Conservation (phyloP, 2,329 filamentous ascomycete genomes). For the Fusarium floridanum region DNA sequence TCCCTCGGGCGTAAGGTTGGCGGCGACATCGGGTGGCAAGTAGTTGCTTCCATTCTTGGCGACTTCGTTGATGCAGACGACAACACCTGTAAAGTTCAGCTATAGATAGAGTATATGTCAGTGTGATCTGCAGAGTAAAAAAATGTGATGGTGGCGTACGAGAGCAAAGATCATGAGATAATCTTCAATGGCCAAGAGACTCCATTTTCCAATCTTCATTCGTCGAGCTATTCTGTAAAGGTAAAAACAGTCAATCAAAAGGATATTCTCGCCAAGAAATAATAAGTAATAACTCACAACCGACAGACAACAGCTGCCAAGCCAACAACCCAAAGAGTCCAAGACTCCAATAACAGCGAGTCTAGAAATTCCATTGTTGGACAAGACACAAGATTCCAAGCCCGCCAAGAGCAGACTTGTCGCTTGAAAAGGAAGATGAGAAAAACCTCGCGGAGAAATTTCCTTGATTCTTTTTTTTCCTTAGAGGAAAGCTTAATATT, state of each 20-base stretch:
- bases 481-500: background rate
- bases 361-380: conserved; percentile 44
- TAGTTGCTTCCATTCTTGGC: conserved; percentile 60
- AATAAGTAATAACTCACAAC: conserved; percentile 28
- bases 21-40: conserved; percentile 52
- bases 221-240: conserved; percentile 48
- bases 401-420: background rate
- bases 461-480: background rate
- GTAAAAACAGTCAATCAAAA: background rate
- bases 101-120: conserved; percentile 4
- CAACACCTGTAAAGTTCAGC: conserved; percentile 56
- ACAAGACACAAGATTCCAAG: background rate
- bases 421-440: background rate
- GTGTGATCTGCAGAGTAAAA: background rate
- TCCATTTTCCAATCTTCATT: conserved; percentile 58
- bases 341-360: conserved; percentile 47
- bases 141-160: conserved; percentile 38
- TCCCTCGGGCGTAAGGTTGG: conserved; percentile 59
- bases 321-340: conserved; percentile 47
- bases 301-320: conserved; percentile 44
- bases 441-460: background rate
- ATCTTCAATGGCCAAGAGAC: conserved; percentile 67
- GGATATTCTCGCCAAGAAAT: background rate
- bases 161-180: conserved; percentile 67
- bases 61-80: conserved; percentile 58